Percentiles rank a stretch among this genome's conserved stretches.
Conservation (phyloP, 805 yeast genomes). For the Ogataea trehaloabstinens region DNA sequence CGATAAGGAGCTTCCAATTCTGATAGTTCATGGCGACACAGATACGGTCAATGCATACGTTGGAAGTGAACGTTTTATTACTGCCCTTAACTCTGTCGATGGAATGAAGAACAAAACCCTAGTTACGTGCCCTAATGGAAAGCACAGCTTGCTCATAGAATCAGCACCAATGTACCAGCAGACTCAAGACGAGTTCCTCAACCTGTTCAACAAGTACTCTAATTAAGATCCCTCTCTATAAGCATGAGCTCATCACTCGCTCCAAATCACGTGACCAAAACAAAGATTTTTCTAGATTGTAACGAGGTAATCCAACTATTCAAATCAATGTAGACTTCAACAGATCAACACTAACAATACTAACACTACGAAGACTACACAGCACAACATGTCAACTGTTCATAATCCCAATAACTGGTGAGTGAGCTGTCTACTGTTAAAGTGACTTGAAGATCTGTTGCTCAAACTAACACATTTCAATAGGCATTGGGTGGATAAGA, state of each 20-base stretch:
- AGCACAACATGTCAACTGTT: conserved; percentile 63
- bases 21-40: conserved; percentile 60
- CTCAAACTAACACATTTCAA: neutral
- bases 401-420: conserved; percentile 93
- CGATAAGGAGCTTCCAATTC: conserved; percentile 43
- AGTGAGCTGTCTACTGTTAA: conserved; percentile 13
- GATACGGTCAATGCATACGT: conserved; percentile 59
- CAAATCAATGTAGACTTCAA: no score
- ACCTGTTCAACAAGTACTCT: conserved; percentile 34
- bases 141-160: conserved; percentile 50
- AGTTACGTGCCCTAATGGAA: conserved; percentile 29
- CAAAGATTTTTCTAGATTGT: no score
- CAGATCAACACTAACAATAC: no score
- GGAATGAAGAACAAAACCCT: conserved; percentile 29
- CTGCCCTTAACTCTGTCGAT: conserved; percentile 23
- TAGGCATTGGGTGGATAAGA: conserved; percentile 97
- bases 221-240: neutral
- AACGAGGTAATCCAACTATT: no score
- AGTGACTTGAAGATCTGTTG: neutral
- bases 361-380: no score
- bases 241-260: no score
- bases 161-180: conserved; percentile 30
- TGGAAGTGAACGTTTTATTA: conserved; percentile 44
- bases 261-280: no score
- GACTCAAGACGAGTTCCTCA: conserved; percentile 37